Evolutionary conservation across 2,329 filamentous ascomycete genomes (phyloP).

Genomic region (Pseudocercospora pini-densiflorae): DNA sequence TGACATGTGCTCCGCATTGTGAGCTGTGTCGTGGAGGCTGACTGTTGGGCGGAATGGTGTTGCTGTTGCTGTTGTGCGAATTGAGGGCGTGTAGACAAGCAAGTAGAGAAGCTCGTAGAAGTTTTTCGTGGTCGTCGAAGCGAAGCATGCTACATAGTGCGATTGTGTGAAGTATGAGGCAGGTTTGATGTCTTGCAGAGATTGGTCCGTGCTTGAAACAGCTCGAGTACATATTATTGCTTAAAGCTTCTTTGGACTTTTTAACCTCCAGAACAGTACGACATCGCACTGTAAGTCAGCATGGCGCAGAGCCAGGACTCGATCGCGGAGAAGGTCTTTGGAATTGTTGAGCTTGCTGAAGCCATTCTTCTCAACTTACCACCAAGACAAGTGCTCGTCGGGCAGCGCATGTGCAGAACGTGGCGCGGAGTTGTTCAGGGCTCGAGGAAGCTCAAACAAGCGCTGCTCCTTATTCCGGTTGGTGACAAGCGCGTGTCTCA

Average conservation of each 20-base stretch:
- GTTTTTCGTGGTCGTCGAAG: background rate
- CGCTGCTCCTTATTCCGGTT: background rate
- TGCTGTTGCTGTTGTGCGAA: background rate
- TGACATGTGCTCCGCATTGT: background rate
- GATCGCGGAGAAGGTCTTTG: background rate
- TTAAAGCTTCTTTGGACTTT: too few relatives aligned
- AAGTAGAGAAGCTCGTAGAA: background rate
- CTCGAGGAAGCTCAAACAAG: background rate
- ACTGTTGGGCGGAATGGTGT: too few relatives aligned
- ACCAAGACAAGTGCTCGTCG: background rate
- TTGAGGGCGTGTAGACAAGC: background rate
- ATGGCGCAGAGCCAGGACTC: too few relatives aligned
- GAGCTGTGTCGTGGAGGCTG: background rate
- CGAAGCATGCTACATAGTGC: background rate
- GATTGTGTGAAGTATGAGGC: background rate
- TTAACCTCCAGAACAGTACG: background rate
- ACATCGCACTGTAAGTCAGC: background rate
- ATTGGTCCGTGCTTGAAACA: background rate
- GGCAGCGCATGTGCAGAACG: background rate
- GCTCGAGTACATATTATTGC: background rate
- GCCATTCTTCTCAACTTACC: background rate
- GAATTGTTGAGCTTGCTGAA: background rate
- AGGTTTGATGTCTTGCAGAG: background rate
- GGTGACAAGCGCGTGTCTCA: background rate
- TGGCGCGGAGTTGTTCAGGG: background rate